Base-by-base conservation (phyloP, 768 basidiomycete species). In the Boletus sp. region DNA sequence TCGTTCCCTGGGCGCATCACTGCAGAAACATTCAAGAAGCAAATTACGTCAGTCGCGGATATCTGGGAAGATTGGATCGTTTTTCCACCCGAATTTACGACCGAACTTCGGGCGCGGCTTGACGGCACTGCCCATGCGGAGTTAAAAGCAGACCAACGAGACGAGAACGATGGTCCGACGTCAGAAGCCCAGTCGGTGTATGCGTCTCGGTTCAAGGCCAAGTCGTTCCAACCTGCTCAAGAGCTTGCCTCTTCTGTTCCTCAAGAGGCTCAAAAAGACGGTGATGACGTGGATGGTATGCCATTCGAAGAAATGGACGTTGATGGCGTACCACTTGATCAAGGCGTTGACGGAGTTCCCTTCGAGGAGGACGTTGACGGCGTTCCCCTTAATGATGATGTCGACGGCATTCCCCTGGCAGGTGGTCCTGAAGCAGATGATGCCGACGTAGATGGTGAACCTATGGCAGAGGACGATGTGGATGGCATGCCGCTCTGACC, bases 11-110 rank as follows among this genome's bases (percentile, higher is more conserved):
- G 96, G 2, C 81, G 93, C 49, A 94, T 99, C 70, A 96, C 94
- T 2, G 96, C 96, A 12, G 95, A 98, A 62, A 87, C 89, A 1
- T 99, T 98, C 80, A 95, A 90, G 76, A 89, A 88, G 62, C 93
- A 98, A 72, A 92, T 98, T 57, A 86, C 84, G 6, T 77, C 86
- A 8, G 85, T 98, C 17, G 81, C 98, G 6, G 95, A 98, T 66
- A 88, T 98, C 32, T 98, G 97, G 94, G 97, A 98, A 68, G 89
- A 97, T 69, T 96, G 95, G 94, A 95, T 98, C 56, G 91, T 98
- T 33, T 98, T 98, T 69, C 80, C 92, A 51, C 90, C 89, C 3
- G 91, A 95, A 53, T 91, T 90, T 65, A 94, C 90, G 0, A 67
- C 79, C 2, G 85, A 88, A 64, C 79, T 96, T 15, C 79, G 92